phyloP scores from a whole-genome alignment of 2,329 filamentous ascomycete genomes.

The Sporothrix mexicana region DNA sequence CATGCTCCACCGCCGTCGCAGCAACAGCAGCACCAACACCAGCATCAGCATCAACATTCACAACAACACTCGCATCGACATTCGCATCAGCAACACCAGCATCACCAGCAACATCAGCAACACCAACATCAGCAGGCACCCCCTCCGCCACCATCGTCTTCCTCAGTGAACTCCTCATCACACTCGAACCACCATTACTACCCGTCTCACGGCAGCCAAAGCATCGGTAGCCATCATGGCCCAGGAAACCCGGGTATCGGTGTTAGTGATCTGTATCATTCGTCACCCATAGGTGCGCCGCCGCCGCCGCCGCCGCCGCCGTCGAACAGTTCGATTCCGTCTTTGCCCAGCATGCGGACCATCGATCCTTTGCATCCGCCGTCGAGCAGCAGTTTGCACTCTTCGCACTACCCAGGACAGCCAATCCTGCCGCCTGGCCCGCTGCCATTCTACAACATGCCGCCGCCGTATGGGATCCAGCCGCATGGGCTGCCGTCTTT shows the following conservation, averaged over 20 bases:
- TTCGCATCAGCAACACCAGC: neutral
- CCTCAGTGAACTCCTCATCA: neutral
- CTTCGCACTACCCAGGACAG: neutral
- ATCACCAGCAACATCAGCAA: neutral
- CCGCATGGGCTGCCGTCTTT: conserved; percentile 52
- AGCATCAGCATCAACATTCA: neutral
- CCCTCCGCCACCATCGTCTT: conserved; percentile 20
- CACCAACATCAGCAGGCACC: conserved; percentile 1
- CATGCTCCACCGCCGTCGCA: neutral
- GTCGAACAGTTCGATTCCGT: conserved; percentile 30
- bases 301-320: conserved; percentile 1
- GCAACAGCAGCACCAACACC: neutral
- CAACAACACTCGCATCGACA: neutral
- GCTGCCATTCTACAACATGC: conserved; percentile 53
- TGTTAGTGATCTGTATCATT: conserved; percentile 38
- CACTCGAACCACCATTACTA: conserved; percentile 27
- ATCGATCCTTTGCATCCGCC: conserved; percentile 39
- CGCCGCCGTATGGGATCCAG: conserved; percentile 53
- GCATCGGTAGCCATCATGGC: conserved; percentile 16
- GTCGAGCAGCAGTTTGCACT: conserved; percentile 37
- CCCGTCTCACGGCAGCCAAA: conserved; percentile 3
- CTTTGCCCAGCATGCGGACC: conserved; percentile 42
- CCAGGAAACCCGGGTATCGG: conserved; percentile 29
- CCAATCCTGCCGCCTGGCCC: conserved; percentile 44
- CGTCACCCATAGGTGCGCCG: conserved; percentile 34